These are phyloP conservation scores for Lophium mytilinum DNA, from an alignment of 495 filamentous ascomycete genomes.

Conservation along the genomic window DNA sequence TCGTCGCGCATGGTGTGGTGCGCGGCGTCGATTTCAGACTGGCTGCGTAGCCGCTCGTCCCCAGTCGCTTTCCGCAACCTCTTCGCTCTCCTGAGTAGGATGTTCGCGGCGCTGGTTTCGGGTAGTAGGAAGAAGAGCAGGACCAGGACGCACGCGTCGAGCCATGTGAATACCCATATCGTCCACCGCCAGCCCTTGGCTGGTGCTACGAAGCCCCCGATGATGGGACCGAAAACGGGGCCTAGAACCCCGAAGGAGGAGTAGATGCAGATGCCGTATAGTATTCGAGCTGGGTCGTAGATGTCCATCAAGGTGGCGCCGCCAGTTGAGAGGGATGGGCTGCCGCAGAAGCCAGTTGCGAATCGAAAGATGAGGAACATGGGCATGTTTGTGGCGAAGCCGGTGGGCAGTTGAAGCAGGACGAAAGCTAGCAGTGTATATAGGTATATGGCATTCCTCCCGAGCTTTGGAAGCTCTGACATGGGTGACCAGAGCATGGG, in stretches of 20 bases:
- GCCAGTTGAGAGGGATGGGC: slow-evolving; percentile 33
- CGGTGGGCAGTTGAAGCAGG: slow-evolving; percentile 2
- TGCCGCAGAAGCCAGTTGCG: slow-evolving; percentile 32
- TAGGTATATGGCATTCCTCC: not conserved
- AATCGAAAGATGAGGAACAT: slow-evolving; percentile 18
- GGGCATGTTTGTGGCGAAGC: not conserved
- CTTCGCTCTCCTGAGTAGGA: slow-evolving; percentile 27
- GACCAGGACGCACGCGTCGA: slow-evolving; percentile 5
- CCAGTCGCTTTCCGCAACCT: slow-evolving; percentile 31
- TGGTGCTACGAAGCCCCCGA: slow-evolving; percentile 37
- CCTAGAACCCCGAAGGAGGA: slow-evolving; percentile 33
- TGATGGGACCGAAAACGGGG: slow-evolving; percentile 39
- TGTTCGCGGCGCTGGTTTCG: slow-evolving; percentile 26
- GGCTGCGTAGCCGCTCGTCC: slow-evolving; percentile 27
- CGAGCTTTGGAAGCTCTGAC: slow-evolving; percentile 5
- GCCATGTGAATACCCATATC: slow-evolving; percentile 36
- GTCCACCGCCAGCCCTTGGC: slow-evolving; percentile 39
- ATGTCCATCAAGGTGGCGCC: slow-evolving; percentile 32
- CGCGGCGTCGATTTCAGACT: slow-evolving; percentile 38
- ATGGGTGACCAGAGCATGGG: slow-evolving; percentile 24
- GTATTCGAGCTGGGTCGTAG: slow-evolving; percentile 15
- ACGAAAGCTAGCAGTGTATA: slow-evolving; percentile 3
- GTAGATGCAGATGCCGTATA: slow-evolving; percentile 26
- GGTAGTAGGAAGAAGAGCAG: slow-evolving; percentile 22
- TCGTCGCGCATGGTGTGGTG: slow-evolving; percentile 27